Evolutionary conservation across 2,329 filamentous ascomycete species (phyloP).

Genomic region (Gremmenia infestans): DNA sequence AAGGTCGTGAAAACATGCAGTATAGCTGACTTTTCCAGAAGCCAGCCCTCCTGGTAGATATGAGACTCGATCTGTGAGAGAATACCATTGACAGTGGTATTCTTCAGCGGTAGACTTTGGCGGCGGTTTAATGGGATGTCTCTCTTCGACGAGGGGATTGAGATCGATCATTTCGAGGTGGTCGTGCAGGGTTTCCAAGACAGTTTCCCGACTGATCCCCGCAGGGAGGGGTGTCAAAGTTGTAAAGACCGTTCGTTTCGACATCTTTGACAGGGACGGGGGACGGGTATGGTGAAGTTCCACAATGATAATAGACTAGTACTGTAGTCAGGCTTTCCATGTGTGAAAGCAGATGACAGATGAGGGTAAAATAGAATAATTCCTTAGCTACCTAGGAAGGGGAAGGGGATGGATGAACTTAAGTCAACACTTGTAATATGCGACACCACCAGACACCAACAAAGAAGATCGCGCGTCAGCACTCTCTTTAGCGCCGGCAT

Average conservation of each 20-base stretch:
- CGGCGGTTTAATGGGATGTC: conserved; percentile 64
- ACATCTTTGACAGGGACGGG: conserved; percentile 17
- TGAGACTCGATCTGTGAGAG: conserved; percentile 69
- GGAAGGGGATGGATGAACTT: not conserved
- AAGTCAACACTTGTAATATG: not conserved
- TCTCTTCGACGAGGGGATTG: conserved; percentile 75
- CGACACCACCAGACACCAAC: not conserved
- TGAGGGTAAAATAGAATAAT: not conserved
- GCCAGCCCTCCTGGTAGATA: conserved; percentile 64
- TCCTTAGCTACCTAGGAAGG: too few species aligned
- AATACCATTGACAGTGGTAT: conserved; percentile 70
- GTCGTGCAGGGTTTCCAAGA: conserved; percentile 69
- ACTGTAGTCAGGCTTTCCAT: not conserved
- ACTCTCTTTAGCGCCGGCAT: not conserved
- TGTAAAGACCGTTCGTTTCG: conserved; percentile 57
- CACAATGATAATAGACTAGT: not conserved
- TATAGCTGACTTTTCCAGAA: conserved; percentile 68
- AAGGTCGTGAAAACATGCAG: conserved; percentile 73
- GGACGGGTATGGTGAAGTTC: not conserved
- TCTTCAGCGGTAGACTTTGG: conserved; percentile 65
- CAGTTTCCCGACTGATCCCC: conserved; percentile 62
- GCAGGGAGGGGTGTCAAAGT: conserved; percentile 72
- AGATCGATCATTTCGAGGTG: conserved; percentile 82
- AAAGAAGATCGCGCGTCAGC: not conserved
- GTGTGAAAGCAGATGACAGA: not conserved